Percentiles rank a stretch among this genome's conserved stretches.
phyloP scores from a whole-genome alignment of 495 filamentous ascomycete genomes.

The Extremus antarcticus region DNA sequence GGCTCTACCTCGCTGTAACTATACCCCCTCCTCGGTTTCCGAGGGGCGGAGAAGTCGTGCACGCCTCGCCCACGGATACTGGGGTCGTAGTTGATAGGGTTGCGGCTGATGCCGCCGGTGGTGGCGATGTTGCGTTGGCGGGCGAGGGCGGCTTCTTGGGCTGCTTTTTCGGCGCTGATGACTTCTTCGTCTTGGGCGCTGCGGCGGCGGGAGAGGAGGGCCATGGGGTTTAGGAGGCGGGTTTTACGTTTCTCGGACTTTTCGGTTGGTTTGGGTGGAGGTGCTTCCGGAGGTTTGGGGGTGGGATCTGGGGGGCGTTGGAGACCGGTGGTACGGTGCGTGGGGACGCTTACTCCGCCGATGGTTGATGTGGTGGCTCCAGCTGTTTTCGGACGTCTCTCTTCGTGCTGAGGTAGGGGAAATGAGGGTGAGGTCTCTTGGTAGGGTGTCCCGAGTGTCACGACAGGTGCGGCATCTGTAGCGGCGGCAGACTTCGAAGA shows the following conservation, averaged over 20 bases:
- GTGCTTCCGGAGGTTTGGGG: neutral
- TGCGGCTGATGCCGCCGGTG: constrained; percentile 18
- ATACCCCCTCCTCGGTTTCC: constrained; percentile 49
- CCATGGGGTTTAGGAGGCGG: constrained; percentile 58
- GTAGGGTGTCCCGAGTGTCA: constrained; percentile 16
- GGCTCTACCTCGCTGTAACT: constrained; percentile 31
- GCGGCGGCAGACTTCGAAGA: constrained; percentile 2
- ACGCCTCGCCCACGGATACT: constrained; percentile 73
- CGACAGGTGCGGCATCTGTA: too few relatives aligned
- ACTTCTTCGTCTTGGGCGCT: constrained; percentile 36
- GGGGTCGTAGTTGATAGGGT: constrained; percentile 66
- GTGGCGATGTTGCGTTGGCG: constrained; percentile 36
- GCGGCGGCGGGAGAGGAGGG: constrained; percentile 48
- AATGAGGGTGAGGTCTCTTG: constrained; percentile 6
- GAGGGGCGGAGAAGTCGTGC: constrained; percentile 86
- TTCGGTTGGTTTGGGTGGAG: neutral
- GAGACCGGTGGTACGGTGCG: constrained; percentile 6
- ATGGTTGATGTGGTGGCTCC: constrained; percentile 3
- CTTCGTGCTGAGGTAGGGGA: constrained; percentile 12
- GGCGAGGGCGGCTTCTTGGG: constrained; percentile 31
- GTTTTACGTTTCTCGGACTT: constrained; percentile 47
- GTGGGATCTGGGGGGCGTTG: neutral
- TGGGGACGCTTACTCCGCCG: constrained; percentile 9
- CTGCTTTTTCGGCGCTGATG: constrained; percentile 30
- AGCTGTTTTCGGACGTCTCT: constrained; percentile 14